Conservation (phyloP, 2,329 filamentous ascomycete species). For the Penicillium palitans region DNA sequence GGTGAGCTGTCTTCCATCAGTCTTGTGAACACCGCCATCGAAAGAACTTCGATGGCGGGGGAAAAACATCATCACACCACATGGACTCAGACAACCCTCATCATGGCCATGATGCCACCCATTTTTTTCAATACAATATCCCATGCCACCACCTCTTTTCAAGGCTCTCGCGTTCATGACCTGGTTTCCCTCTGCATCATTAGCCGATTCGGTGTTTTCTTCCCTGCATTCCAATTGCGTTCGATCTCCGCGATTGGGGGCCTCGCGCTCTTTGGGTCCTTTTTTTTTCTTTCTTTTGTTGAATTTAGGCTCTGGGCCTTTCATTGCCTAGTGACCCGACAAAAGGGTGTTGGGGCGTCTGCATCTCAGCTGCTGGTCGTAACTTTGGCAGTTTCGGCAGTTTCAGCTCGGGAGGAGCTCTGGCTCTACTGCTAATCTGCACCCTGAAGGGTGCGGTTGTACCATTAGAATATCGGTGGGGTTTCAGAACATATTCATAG, state of each 20-base stretch:
- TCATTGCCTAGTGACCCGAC: slow-evolving; percentile 4
- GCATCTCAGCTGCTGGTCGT: slow-evolving; percentile 19
- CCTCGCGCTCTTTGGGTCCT: not conserved
- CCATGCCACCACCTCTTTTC: slow-evolving; percentile 8
- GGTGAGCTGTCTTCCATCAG: slow-evolving; percentile 21
- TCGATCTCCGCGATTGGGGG: not conserved
- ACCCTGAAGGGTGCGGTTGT: slow-evolving; percentile 13
- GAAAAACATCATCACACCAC: slow-evolving; percentile 8
- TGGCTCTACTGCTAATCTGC: slow-evolving; percentile 12
- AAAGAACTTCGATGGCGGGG: slow-evolving; percentile 6
- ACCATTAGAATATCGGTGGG: slow-evolving; percentile 17
- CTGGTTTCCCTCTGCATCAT: slow-evolving; percentile 17
- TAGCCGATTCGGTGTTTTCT: slow-evolving; percentile 26
- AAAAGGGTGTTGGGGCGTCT: slow-evolving; percentile 13
- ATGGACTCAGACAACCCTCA: slow-evolving; percentile 8
- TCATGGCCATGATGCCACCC: slow-evolving; percentile 4
- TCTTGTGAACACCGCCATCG: slow-evolving; percentile 14
- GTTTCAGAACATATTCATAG: slow-evolving; percentile 23
- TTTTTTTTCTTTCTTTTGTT: slow-evolving; percentile 1
- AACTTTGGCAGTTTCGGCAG: slow-evolving; percentile 14
- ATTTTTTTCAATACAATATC: slow-evolving; percentile 19
- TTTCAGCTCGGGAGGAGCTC: not conserved
- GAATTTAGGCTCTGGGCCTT: slow-evolving; percentile 7
- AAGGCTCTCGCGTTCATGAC: slow-evolving; percentile 13
- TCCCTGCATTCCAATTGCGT: slow-evolving; percentile 18